A percentile compares a stretch with the other conserved stretches of the same genome.
phyloP scores from a whole-genome alignment of 2,329 filamentous ascomycete species.

The Tolypocladium inflatum region DNA sequence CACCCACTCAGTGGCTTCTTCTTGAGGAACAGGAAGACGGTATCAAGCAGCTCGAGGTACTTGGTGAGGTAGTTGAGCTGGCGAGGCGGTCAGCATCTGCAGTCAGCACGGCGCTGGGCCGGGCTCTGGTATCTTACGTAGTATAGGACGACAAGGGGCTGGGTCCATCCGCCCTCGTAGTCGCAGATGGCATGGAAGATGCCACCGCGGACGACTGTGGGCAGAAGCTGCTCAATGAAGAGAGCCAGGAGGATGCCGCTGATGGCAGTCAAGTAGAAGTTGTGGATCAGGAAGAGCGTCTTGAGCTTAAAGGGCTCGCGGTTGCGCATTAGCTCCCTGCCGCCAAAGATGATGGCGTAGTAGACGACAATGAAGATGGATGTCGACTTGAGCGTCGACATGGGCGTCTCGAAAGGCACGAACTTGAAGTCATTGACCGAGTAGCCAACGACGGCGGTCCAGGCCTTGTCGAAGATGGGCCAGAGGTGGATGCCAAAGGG shows the following conservation, averaged over 20 bases:
- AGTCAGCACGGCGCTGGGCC: neutral
- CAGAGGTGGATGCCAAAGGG: constrained; percentile 88
- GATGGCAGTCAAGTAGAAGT: constrained; percentile 84
- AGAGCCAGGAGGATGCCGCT: constrained; percentile 72
- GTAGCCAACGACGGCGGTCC: constrained; percentile 68
- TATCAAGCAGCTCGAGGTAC: constrained; percentile 92
- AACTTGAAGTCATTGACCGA: constrained; percentile 82
- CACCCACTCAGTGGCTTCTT: constrained; percentile 80
- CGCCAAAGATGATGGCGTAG: constrained; percentile 90
- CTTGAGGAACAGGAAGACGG: constrained; percentile 95
- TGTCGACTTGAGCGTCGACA: constrained; percentile 83
- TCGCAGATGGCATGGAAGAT: constrained; percentile 87
- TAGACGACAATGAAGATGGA: constrained; percentile 75
- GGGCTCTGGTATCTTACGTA: constrained; percentile 55
- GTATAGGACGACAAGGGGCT: constrained; percentile 87
- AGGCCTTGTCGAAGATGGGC: constrained; percentile 89
- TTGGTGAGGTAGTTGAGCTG: constrained; percentile 98
- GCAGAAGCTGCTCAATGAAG: constrained; percentile 84
- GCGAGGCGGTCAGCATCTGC: constrained; percentile 22
- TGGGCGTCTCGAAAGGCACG: constrained; percentile 68
- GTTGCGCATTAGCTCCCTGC: constrained; percentile 84
- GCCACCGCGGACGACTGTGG: constrained; percentile 69
- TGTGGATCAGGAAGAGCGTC: constrained; percentile 88
- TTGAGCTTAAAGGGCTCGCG: constrained; percentile 80
- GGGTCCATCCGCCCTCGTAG: constrained; percentile 77